Conservation (phyloP, 441 rosid species). For the Metrosideros polymorpha region DNA sequence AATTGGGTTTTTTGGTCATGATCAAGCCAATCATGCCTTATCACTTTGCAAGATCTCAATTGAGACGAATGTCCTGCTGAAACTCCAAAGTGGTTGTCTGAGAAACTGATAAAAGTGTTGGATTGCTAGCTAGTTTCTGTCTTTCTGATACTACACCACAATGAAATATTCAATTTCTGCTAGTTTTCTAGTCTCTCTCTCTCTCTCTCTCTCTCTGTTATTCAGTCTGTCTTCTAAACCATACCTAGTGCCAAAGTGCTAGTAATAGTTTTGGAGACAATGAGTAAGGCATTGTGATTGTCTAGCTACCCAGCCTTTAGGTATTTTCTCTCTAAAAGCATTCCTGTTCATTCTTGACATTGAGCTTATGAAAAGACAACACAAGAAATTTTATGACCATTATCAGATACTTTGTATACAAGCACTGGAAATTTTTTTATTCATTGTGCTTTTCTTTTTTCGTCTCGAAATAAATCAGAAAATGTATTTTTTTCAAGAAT, state of each 20-base stretch:
- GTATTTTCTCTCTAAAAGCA: neutral
- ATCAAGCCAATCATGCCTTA: neutral
- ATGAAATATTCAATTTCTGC: neutral
- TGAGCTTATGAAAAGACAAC: neutral
- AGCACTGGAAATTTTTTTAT: neutral
- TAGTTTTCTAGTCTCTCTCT: neutral
- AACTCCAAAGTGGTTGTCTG: neutral
- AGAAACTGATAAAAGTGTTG: neutral
- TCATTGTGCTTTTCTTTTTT: neutral
- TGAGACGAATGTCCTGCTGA: neutral
- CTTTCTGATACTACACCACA: neutral
- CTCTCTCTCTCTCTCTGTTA: too few species aligned
- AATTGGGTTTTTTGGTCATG: neutral
- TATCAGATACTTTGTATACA: neutral
- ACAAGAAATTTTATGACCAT: neutral
- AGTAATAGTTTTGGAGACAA: neutral
- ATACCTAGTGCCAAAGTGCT: too few species aligned
- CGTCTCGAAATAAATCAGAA: neutral
- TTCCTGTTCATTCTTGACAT: neutral
- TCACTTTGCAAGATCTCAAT: neutral
- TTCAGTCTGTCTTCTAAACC: too few species aligned
- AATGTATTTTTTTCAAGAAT: neutral
- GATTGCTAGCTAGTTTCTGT: neutral
- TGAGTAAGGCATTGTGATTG: neutral
- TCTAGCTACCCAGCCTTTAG: neutral